Percentiles rank a stretch among this genome's conserved stretches.
phyloP scores from a whole-genome alignment of 2,329 filamentous ascomycete genomes.

The Hypoxylon sp. region DNA sequence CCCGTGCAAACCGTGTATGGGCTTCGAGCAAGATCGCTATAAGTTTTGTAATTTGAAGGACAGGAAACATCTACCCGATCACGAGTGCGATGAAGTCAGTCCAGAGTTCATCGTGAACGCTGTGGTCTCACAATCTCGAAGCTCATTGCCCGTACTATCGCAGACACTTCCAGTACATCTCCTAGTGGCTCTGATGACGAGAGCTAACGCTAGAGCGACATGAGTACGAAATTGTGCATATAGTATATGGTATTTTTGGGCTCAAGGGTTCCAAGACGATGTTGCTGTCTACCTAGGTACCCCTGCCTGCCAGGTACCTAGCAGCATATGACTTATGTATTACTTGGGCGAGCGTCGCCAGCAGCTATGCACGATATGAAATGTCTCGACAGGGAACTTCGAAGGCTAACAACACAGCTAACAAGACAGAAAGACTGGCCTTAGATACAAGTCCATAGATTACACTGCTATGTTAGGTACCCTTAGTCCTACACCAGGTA shows the following conservation, averaged over 20 bases:
- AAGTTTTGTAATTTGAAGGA: slow-evolving; percentile 27
- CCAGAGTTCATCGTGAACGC: background rate
- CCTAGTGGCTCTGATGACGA: slow-evolving; percentile 2
- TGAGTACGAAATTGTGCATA: background rate
- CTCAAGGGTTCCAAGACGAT: background rate
- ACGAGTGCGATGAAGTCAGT: slow-evolving; percentile 1
- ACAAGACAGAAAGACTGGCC: background rate
- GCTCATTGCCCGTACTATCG: slow-evolving; percentile 2
- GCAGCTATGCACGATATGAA: background rate
- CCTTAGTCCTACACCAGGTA: background rate
- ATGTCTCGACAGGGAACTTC: too few species aligned
- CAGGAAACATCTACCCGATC: slow-evolving; percentile 13
- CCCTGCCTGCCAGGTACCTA: too few species aligned
- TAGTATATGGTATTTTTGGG: background rate
- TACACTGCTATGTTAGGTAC: background rate
- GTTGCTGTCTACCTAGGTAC: background rate
- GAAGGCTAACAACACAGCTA: background rate
- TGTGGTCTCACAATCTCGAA: background rate
- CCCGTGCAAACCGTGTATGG: slow-evolving; percentile 7
- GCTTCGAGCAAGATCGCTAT: slow-evolving; percentile 7
- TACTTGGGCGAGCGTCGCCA: background rate
- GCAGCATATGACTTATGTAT: background rate
- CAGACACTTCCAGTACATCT: background rate
- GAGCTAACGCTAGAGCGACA: background rate
- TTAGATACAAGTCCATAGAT: background rate